These are phyloP conservation scores for Cucurbitaria berberidis DNA, from an alignment of 2,329 filamentous ascomycete genomes.

Conservation along the genomic window DNA sequence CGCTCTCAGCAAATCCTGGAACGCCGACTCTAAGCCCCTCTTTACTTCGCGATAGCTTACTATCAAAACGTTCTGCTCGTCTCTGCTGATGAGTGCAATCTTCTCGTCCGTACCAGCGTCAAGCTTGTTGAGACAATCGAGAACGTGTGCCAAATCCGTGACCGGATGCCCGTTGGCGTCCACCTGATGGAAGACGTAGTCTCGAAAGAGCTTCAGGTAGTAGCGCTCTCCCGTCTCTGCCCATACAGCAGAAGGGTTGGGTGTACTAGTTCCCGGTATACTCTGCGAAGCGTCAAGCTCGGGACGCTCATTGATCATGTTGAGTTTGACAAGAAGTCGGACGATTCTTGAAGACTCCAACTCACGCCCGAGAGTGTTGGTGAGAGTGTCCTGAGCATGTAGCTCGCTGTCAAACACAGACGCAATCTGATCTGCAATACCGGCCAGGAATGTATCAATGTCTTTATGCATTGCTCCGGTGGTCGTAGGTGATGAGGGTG, in stretches of 20 bases:
- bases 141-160: conserved; percentile 84
- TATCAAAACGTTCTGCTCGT: conserved; percentile 87
- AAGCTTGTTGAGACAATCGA: conserved; percentile 87
- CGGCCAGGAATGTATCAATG: conserved; percentile 78
- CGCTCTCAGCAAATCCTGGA: conserved; percentile 59
- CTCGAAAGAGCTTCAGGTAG: conserved; percentile 90
- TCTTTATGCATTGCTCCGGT: conserved; percentile 62
- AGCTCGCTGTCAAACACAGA: conserved; percentile 77
- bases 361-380: conserved; percentile 74
- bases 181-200: conserved; percentile 97
- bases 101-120: conserved; percentile 89
- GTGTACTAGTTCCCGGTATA: conserved; percentile 44
- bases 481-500: conserved; percentile 40
- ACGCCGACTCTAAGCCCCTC: conserved; percentile 65
- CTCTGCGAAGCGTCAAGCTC: conserved; percentile 74
- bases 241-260: conserved; percentile 64
- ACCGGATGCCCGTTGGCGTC: conserved; percentile 83
- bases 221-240: conserved; percentile 92
- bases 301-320: conserved; percentile 85
- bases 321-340: conserved; percentile 81
- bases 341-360: conserved; percentile 88
- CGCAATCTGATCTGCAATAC: conserved; percentile 79
- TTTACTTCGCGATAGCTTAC: conserved; percentile 91
- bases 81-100: conserved; percentile 82
- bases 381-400: conserved; percentile 78